Base-by-base conservation (phyloP, 306 rosid genomes). In the Lithocarpus polystachyus region DNA sequence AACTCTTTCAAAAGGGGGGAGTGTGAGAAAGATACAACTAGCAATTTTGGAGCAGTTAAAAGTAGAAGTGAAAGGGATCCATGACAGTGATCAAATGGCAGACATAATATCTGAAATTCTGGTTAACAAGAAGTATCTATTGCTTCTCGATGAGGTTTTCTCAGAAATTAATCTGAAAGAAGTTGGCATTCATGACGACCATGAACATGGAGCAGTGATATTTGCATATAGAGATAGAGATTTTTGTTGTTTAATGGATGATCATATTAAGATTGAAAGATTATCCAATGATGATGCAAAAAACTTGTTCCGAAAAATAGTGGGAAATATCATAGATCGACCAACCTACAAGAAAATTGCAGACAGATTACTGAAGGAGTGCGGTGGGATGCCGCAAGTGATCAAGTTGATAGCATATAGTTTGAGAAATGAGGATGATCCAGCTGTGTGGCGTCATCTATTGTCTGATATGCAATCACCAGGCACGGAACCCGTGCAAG, bases 151-250 rank as follows among this genome's bases (percentile, higher is more conserved):
- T 31, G 43, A 65, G 19, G 48, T 65, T 29, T 28, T 40, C 35
- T 65, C 71, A 65, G 28, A 65, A 37, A 31, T 65, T 65, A 29
- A 65, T 65, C 71, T 65, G n/a, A 65, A 29, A n/a, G 20, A 65
- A 11, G 71, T 65, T 65, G 71, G 71, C 28, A 65, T 65, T 65
- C 71, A 65, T 28, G 45, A 15, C 15, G 71, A 65, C 40, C 71
- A 65, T 65, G 19, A 65, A 29, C 14, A 22, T n/a, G 71, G 71
- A 31, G 35, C 31, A n/a, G 71, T 65, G 13, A 19, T 29, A 13
- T 65, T 65, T 11, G 71, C 71, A 31, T 65, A 40, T 28, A 65
- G 20, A 15, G 43, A 12, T 13, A 65, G 71, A 29, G 71, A 40
- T 19, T 40, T 43, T 43, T 43, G 51, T 43, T 11, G 51, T 10